Evolutionary conservation across 176 grass and related monocot genomes (phyloP).

Genomic region (Themeda triandra): DNA sequence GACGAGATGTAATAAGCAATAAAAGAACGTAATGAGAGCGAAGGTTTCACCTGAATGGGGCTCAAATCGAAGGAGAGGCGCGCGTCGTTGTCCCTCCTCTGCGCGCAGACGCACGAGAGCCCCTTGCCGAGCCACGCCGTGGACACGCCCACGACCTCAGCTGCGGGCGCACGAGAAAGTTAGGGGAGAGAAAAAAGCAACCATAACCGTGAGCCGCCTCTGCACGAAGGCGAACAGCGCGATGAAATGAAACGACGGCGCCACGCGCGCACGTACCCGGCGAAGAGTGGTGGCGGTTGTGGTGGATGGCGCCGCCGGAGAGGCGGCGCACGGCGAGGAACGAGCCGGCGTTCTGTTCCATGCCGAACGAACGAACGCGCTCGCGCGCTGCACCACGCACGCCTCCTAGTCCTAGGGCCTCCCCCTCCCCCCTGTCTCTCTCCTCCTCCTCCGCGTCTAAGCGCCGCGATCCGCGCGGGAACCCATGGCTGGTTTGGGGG

Average conservation of each 20-base stretch:
- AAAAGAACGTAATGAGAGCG: background rate
- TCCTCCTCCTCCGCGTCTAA: background rate
- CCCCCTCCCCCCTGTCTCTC: background rate
- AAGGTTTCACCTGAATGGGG: slow-evolving; percentile 57
- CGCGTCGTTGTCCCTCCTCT: slow-evolving; percentile 77
- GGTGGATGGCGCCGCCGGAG: slow-evolving; percentile 36
- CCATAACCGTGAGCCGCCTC: slow-evolving; percentile 3
- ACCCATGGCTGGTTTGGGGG: slow-evolving; percentile 21
- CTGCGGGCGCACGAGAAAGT: slow-evolving; percentile 11
- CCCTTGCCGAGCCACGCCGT: slow-evolving; percentile 97
- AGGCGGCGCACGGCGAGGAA: slow-evolving; percentile 68
- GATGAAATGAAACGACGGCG: background rate
- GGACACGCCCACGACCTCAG: slow-evolving; percentile 79
- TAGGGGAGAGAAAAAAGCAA: no score
- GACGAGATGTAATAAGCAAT: background rate
- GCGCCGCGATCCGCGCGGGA: slow-evolving; percentile 43
- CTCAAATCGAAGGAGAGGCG: slow-evolving; percentile 80
- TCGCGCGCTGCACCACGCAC: background rate
- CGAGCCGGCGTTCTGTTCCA: slow-evolving; percentile 58
- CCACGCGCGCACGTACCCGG: slow-evolving; percentile 46
- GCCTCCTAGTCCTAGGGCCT: background rate
- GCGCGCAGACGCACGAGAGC: slow-evolving; percentile 93
- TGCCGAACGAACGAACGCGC: slow-evolving; percentile 14
- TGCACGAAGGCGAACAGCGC: background rate
- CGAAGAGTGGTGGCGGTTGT: slow-evolving; percentile 43